A percentile compares a stretch with the other conserved stretches of the same genome.
phyloP scores from a whole-genome alignment of 2,329 filamentous ascomycete species.

The Amesomyces nigricolor region DNA sequence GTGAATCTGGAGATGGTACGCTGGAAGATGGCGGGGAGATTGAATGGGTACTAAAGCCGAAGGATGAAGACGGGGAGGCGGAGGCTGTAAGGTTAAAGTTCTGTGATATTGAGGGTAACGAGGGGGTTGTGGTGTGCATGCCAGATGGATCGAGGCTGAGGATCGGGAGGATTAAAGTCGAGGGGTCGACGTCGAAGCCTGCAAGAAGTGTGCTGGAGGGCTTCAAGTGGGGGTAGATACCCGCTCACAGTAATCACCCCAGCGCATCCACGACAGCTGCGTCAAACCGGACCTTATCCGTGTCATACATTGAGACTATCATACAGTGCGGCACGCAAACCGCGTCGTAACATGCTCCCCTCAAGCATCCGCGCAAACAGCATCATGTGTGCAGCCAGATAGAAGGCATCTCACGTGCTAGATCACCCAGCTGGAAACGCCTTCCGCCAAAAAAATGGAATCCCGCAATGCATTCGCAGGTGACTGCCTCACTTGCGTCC shows the following conservation, averaged over 20 bases:
- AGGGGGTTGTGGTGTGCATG: constrained; percentile 9
- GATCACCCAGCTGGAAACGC: constrained; percentile 17
- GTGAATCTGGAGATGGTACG: neutral
- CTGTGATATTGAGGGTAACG: neutral
- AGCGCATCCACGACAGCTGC: no score
- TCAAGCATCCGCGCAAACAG: constrained; percentile 15
- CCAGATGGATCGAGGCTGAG: constrained; percentile 22
- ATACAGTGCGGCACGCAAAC: constrained; percentile 20
- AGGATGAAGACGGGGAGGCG: neutral
- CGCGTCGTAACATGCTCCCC: constrained; percentile 14
- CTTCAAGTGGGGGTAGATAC: neutral
- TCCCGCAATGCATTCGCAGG: constrained; percentile 20
- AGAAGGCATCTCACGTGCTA: constrained; percentile 20
- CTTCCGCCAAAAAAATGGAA: constrained; percentile 24
- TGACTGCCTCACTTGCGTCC: constrained; percentile 18
- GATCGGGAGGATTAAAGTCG: constrained; percentile 32
- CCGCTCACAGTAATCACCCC: neutral
- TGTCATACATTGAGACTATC: constrained; percentile 13
- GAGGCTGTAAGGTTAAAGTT: constrained; percentile 14
- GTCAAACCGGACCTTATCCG: constrained; percentile 1
- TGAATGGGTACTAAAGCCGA: neutral
- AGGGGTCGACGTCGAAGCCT: constrained; percentile 30
- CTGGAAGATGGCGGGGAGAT: neutral
- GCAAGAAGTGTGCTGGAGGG: constrained; percentile 26
- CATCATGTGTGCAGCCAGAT: constrained; percentile 23